Conservation (phyloP, 2,329 filamentous ascomycete species). For the Aspergillus clavatus region DNA sequence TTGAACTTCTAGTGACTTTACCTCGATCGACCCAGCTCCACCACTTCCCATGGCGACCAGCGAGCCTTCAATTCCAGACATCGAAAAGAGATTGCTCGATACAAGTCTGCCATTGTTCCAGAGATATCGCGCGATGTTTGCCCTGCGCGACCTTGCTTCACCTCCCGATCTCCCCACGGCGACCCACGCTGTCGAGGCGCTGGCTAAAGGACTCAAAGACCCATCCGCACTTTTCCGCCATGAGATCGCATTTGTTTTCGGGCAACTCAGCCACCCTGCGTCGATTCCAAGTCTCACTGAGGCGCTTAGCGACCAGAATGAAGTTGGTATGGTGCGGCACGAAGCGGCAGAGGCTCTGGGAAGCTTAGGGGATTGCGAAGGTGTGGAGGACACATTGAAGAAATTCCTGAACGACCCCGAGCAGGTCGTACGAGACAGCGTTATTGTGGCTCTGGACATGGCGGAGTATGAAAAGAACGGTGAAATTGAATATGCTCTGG, state of each 20-base stretch:
- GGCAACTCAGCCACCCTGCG: slow-evolving; percentile 92
- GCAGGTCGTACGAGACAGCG: slow-evolving; percentile 88
- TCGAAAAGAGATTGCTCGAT: slow-evolving; percentile 75
- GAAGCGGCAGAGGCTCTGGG: slow-evolving; percentile 95
- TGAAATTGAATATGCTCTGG: slow-evolving; percentile 84
- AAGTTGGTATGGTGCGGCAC: slow-evolving; percentile 94
- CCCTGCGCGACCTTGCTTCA: slow-evolving; percentile 87
- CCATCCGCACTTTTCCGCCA: slow-evolving; percentile 90
- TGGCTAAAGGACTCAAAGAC: slow-evolving; percentile 81
- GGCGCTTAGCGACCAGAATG: slow-evolving; percentile 70
- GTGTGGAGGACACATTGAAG: slow-evolving; percentile 80
- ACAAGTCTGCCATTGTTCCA: slow-evolving; percentile 75
- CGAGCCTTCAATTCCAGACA: slow-evolving; percentile 62
- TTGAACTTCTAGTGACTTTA: slow-evolving; percentile 68
- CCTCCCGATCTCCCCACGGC: slow-evolving; percentile 88
- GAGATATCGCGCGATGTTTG: slow-evolving; percentile 97
- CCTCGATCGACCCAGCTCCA: slow-evolving; percentile 90
- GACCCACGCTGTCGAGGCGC: slow-evolving; percentile 75
- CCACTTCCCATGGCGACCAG: slow-evolving; percentile 67
- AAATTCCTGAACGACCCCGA: slow-evolving; percentile 85
- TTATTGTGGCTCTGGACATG: slow-evolving; percentile 95
- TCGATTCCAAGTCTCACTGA: slow-evolving; percentile 84
- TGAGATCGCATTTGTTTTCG: slow-evolving; percentile 97
- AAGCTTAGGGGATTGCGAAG: slow-evolving; percentile 86
- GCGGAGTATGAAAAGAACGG: slow-evolving; percentile 91